Evolutionary conservation across 805 yeast species (phyloP).

Genomic region (Candida ascalaphidarum): DNA sequence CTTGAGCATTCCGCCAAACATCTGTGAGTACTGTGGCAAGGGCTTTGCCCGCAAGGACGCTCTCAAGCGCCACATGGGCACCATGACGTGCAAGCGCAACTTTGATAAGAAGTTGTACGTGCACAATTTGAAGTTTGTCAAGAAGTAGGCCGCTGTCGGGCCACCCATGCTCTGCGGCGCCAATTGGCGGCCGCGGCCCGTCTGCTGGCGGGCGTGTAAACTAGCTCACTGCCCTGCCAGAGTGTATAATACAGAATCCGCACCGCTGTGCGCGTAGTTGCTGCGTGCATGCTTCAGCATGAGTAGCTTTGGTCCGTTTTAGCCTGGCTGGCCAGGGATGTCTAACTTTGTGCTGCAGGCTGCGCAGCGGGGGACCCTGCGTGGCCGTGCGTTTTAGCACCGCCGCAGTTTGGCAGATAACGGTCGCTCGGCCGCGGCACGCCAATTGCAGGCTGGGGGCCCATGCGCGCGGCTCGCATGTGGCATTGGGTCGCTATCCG

Average conservation of each 20-base stretch:
- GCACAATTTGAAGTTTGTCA: conserved; percentile 21
- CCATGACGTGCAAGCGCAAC: conserved; percentile 68
- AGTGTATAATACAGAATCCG: not conserved
- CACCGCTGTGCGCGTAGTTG: not conserved
- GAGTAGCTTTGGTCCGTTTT: not conserved
- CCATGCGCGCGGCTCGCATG: too few species aligned
- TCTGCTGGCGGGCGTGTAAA: not conserved
- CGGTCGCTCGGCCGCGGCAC: too few species aligned
- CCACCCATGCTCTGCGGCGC: not conserved
- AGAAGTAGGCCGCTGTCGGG: conserved; percentile 1
- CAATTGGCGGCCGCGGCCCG: not conserved
- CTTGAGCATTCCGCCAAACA: conserved; percentile 60
- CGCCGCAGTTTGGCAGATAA: too few species aligned
- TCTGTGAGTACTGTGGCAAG: conserved; percentile 69
- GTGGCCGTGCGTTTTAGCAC: too few species aligned
- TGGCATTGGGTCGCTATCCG: too few species aligned
- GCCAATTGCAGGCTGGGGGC: too few species aligned
- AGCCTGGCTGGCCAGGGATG: not conserved
- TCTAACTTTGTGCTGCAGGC: too few species aligned
- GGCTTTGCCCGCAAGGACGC: conserved; percentile 84
- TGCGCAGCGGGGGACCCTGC: too few species aligned
- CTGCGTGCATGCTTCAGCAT: not conserved
- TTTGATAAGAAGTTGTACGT: conserved; percentile 41
- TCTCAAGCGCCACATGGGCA: conserved; percentile 64
- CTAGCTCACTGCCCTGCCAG: conserved; percentile 1